Percentiles rank a stretch among this genome's conserved stretches.
Conservation (phyloP, 2,329 filamentous ascomycete species). For the Huntiella decipiens region DNA sequence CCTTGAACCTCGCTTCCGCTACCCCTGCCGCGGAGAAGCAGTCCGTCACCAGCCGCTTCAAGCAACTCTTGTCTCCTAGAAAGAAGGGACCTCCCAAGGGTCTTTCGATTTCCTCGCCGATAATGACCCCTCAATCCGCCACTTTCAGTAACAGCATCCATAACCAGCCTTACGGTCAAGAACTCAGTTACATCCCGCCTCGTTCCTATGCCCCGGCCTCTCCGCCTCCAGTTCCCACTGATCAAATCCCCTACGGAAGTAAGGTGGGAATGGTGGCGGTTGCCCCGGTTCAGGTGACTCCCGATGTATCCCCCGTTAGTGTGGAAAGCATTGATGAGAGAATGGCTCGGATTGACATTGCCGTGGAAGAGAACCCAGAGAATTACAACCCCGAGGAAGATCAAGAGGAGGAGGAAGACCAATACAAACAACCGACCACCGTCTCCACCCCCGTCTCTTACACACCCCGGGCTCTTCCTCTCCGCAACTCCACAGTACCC, state of each 20-base stretch:
- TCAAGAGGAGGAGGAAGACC: too few species aligned
- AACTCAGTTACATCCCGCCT: slow-evolving; percentile 38
- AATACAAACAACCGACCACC: not conserved
- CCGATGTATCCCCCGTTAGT: slow-evolving; percentile 28
- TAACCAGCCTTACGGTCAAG: slow-evolving; percentile 30
- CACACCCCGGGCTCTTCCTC: slow-evolving; percentile 24
- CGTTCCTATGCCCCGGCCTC: slow-evolving; percentile 38
- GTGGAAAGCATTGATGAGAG: slow-evolving; percentile 30
- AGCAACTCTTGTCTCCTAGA: slow-evolving; percentile 40
- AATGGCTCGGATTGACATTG: slow-evolving; percentile 12
- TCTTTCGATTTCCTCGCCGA: slow-evolving; percentile 43
- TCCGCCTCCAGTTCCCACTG: slow-evolving; percentile 26
- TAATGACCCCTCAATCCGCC: slow-evolving; percentile 43
- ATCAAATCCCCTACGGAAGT: slow-evolving; percentile 17
- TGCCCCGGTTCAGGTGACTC: slow-evolving; percentile 18
- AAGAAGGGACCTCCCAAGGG: slow-evolving; percentile 26
- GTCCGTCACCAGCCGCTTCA: slow-evolving; percentile 38
- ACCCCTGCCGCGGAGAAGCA: slow-evolving; percentile 25
- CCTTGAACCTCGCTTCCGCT: slow-evolving; percentile 26
- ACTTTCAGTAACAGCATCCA: slow-evolving; percentile 23
- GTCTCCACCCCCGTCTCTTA: not conserved
- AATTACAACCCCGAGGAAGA: not conserved
- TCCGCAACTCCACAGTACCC: slow-evolving; percentile 14
- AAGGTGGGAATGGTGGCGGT: not conserved
- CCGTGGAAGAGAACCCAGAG: not conserved